These are phyloP conservation scores for Ananas comosus DNA, from an alignment of 176 grass and related monocot species.

Conservation along the genomic window DNA sequence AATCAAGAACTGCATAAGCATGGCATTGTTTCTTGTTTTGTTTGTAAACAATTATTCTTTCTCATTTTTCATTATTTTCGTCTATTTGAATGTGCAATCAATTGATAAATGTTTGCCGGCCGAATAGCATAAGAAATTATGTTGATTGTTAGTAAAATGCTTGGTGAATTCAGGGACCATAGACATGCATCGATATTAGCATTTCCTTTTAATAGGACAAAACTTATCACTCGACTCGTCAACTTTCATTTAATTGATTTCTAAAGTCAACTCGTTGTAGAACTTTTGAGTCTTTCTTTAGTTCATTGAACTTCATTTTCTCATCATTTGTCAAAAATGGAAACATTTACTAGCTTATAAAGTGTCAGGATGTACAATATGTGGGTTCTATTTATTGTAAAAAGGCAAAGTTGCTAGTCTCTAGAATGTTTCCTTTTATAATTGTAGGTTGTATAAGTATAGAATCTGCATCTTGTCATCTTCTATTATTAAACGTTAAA, in stretches of 20 bases:
- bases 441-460: no score
- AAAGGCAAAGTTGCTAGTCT: no score
- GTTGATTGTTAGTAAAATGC: not conserved
- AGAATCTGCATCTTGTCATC: no score
- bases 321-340: not conserved
- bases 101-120: not conserved
- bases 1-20: not conserved
- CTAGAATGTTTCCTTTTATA: no score
- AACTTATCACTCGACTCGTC: not conserved
- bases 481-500: no score
- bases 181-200: not conserved
- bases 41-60: not conserved
- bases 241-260: not conserved
- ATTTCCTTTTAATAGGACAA: not conserved
- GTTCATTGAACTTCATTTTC: not conserved
- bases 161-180: not conserved
- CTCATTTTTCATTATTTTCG: not conserved
- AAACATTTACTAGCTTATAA: not conserved
- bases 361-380: not conserved
- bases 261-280: no score
- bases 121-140: not conserved
- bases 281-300: not conserved
- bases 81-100: not conserved
- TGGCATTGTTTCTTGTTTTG: not conserved
- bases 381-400: no score